Evolutionary conservation across 1,284 basidiomycete species (phyloP), one percentile per base, ranked within the genome.

Genomic region (Pyrrhoderma noxium): DNA sequence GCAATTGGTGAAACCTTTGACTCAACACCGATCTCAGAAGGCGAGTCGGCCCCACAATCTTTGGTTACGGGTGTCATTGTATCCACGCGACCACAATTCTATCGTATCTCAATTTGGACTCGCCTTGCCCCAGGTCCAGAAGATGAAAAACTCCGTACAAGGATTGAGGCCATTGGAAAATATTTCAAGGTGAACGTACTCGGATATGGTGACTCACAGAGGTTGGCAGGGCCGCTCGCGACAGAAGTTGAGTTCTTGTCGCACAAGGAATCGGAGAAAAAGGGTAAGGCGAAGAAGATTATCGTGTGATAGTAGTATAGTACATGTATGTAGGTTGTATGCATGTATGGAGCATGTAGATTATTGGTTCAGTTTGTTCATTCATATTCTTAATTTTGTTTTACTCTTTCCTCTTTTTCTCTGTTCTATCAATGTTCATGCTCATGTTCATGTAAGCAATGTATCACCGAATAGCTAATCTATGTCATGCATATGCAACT

Each of bases 1-100:
- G 93, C 93, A 21, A 96, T 97, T 59, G 93, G 93, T 45, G 93
- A 96, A 70, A 96, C 92, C 0, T 95, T 95, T 65, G 93, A 96
- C 67, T 89, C 91, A 5, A 79, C 84, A 47, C 64, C 68, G 38
- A 73, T 83, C 36, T 73, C 77, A n/a, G 65, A 72, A 58, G 66
- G 71, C 25, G 79, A 78, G 62, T 60, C 61, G 57, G 67, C 67
- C 18, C 73, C 76, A 2, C 71, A 77, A 56, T 86, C 88, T 11
- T 76, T 93, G 54, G 89, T 97, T 58, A 96, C 93, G 0, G 93
- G 95, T 52, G 94, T 99, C 45, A 96, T 99, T 63, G 85, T 98
- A 52, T 93, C 90, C 13, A 87, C 90, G 44, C 85, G 95, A 55
- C 90, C 92, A 51, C 90, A 93, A 65, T 98, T 98, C 68, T 99